A percentile compares a stretch with the other conserved stretches of the same genome.
Conservation (phyloP, 2,329 filamentous ascomycete genomes). For the Stagonosporopsis cucurbitacearum region DNA sequence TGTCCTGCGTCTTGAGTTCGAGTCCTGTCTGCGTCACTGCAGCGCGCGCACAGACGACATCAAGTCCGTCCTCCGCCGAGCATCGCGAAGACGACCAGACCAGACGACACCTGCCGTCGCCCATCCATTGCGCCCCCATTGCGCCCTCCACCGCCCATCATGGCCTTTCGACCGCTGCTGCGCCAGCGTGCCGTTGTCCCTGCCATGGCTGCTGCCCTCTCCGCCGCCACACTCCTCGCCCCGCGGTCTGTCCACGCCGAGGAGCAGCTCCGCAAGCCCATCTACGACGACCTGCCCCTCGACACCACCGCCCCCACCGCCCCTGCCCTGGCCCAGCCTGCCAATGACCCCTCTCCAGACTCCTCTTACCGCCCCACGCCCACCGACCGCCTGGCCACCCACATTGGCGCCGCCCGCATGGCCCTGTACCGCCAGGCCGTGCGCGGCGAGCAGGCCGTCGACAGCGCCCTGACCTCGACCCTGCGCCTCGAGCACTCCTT, state of each 20-base stretch:
- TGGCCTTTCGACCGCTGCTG: constrained; percentile 61
- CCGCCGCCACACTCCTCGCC: constrained; percentile 56
- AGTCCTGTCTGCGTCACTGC: too few species aligned
- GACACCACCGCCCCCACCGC: constrained; percentile 43
- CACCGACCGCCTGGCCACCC: constrained; percentile 84
- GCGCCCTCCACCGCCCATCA: constrained; percentile 47
- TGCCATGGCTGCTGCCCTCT: constrained; percentile 51
- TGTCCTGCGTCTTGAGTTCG: too few species aligned
- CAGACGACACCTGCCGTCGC: constrained; percentile 28
- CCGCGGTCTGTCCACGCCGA: constrained; percentile 58
- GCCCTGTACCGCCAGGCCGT: constrained; percentile 79
- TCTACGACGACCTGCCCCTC: constrained; percentile 72
- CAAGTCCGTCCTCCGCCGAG: too few species aligned
- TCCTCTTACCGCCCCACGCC: constrained; percentile 67
- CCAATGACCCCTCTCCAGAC: constrained; percentile 36
- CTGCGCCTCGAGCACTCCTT: constrained; percentile 89
- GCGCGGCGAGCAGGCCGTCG: constrained; percentile 80
- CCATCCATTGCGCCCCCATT: constrained; percentile 42
- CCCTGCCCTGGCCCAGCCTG: constrained; percentile 41
- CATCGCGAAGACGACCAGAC: too few species aligned
- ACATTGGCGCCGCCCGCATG: constrained; percentile 81
- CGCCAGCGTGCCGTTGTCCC: constrained; percentile 62
- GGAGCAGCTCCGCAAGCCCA: constrained; percentile 62
- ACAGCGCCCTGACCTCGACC: constrained; percentile 78
- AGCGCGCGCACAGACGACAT: constrained; percentile 32